Base-by-base conservation (phyloP, 2,329 filamentous ascomycete genomes). In the Arthrinium puccinioides region DNA sequence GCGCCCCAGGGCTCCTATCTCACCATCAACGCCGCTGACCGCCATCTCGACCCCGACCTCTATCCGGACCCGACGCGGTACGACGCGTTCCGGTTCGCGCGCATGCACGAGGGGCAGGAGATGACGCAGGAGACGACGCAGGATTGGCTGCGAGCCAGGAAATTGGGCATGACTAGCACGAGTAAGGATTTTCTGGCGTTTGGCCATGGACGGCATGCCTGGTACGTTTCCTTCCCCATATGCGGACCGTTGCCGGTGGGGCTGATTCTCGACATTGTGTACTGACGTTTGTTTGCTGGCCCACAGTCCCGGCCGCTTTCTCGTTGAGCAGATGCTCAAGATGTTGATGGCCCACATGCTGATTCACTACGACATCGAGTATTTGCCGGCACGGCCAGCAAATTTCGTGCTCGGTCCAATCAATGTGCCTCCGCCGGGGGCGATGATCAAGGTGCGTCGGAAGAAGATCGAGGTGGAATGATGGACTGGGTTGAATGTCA, bases 251-350 rank as follows among this genome's bases (percentile, higher is more conserved):
- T 25, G 23, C 23, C 23, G 23, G 23, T 25, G 23, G 23, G 23
- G 23, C 9, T 8, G 23, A 9, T 8, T 9, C 9, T 25, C 13
- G 23, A 25, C n/a, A n/a, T n/a, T n/a, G n/a, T n/a, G n/a, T 25
- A 25, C 23, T 25, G 27, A 16, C 14, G 27, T n/a, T n/a, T n/a
- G n/a, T n/a, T n/a, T n/a, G n/a, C 27, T 29, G 27, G 4, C 27
- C 27, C 15, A 18, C 10, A 32, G 30, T 11, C 30, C 30, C 20
- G 30, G 30, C 2, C 30, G 30, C 19, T 32, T 32, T 8, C 30
- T 32, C 20, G 30, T 32, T 5, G 30, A 32, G 30, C 30, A 32
- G 20, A 32, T 32, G 30, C 30, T 32, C 20, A 32, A 32, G 30
- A 32, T 32, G 30, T 21, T 32, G 6, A 32, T 32, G 30, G 30